Percentiles rank a stretch among this genome's conserved stretches.
Conservation (phyloP, 495 filamentous ascomycete genomes). For the Baudoinia panamericana region DNA sequence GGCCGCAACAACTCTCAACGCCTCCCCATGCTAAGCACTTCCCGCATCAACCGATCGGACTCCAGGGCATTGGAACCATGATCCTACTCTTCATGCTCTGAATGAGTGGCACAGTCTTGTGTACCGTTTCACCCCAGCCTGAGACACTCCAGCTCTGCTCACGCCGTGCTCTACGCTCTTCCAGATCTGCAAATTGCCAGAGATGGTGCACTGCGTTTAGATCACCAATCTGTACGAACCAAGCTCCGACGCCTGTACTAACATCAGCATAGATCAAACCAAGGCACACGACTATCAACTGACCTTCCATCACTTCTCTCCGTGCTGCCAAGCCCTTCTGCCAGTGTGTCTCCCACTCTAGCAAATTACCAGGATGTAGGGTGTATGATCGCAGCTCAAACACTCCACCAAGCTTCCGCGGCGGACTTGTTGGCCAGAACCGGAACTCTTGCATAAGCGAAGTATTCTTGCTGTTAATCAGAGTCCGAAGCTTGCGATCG, state of each 20-base stretch:
- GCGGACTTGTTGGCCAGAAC: conserved; percentile 94
- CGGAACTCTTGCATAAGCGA: conserved; percentile 99
- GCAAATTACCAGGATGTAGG: conserved; percentile 80
- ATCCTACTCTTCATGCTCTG: conserved; percentile 91
- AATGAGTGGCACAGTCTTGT: conserved; percentile 95
- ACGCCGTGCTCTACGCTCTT: conserved; percentile 78
- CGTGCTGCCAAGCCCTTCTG: conserved; percentile 79
- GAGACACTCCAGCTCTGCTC: conserved; percentile 93
- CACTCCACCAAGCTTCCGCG: conserved; percentile 75
- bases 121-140: conserved; percentile 95
- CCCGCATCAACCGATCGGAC: conserved; percentile 59
- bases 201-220: conserved; percentile 96
- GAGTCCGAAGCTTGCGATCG: conserved; percentile 60
- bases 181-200: conserved; percentile 95
- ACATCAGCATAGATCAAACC: not conserved
- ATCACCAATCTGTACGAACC: conserved; percentile 97
- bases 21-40: no score
- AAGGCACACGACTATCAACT: not conserved
- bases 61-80: conserved; percentile 91
- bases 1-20: no score
- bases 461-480: conserved; percentile 70
- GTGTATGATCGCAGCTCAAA: conserved; percentile 98
- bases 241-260: conserved; percentile 70
- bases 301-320: conserved; percentile 78
- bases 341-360: conserved; percentile 99